Base-by-base conservation (phyloP, 768 basidiomycete species). In the Obba rivulosa region DNA sequence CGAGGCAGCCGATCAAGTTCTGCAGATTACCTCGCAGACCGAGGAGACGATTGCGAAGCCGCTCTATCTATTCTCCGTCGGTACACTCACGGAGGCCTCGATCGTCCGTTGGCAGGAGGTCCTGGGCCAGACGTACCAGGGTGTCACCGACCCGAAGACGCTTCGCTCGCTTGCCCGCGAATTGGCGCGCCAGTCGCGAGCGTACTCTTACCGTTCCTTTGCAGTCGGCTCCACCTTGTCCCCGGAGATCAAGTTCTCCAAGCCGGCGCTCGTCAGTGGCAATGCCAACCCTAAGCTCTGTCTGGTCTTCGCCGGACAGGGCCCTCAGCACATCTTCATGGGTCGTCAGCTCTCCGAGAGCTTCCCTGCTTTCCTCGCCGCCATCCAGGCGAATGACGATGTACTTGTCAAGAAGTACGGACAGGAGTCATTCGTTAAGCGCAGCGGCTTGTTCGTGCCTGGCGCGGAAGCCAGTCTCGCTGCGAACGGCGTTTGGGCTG, bases 221-320 rank as follows among this genome's bases (percentile, higher is more conserved):
- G 56, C 62, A 16, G 45, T 65, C 4, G 62, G 57, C 5, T 54
- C 60, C 2, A 44, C 58, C 0, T 49, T 65, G 18, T 49, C 57
- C 22, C 44, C 46, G 1, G 53, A 55, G 16, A 50, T 62, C 46
- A 66, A 61, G 43, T 66, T 64, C 44, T 67, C 63, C 21, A 62
- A 57, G 39, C 57, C 63, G 20, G 52, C 59, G 24, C 48, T 67
- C 41, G 58, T 60, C 17, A 20, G n/a, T 8, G n/a, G 37, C 20
- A 60, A 63, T 31, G 34, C 35, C 13, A 50, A 55, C 18, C 64
- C 68, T 0, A 69, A 67, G 44, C 55, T 67, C 8, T 66, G 68
- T 22, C 53, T 65, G 38, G 66, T 68, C 9, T 69, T 69, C 44
- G 48, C 66, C 28, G 69, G 67, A 8, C 67, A 69, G 46, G 69